phyloP scores from a whole-genome alignment of 2,329 filamentous ascomycete species.

The Phaeophleospora eucalypticola region DNA sequence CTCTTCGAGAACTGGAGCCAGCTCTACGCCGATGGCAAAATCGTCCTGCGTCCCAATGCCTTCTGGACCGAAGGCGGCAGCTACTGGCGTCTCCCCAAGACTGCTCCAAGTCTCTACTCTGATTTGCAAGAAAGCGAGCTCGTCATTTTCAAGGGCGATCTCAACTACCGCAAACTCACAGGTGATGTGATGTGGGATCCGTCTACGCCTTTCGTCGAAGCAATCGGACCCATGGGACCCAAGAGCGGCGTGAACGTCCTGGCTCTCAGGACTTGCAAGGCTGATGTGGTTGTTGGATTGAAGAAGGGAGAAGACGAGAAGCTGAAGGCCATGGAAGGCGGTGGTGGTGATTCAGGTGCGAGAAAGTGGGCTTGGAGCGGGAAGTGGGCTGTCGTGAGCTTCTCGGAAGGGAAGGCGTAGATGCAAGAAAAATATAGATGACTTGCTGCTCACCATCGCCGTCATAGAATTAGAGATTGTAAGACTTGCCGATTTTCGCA shows the following conservation, averaged over 20 bases:
- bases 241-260: slow-evolving; percentile 79
- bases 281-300: slow-evolving; percentile 91
- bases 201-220: slow-evolving; percentile 77
- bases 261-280: slow-evolving; percentile 90
- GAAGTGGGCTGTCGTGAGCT: slow-evolving; percentile 91
- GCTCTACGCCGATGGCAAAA: slow-evolving; percentile 76
- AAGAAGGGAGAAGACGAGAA: slow-evolving; percentile 76
- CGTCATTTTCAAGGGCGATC: slow-evolving; percentile 93
- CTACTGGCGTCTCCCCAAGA: slow-evolving; percentile 78
- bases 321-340: slow-evolving; percentile 62
- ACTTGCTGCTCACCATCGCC: neutral
- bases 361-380: slow-evolving; percentile 93
- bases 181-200: slow-evolving; percentile 86
- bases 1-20: slow-evolving; percentile 77
- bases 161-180: slow-evolving; percentile 93
- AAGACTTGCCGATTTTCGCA: no score
- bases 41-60: slow-evolving; percentile 75
- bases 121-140: slow-evolving; percentile 81
- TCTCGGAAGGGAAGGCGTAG: slow-evolving; percentile 61
- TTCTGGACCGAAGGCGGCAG: slow-evolving; percentile 90
- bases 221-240: slow-evolving; percentile 79
- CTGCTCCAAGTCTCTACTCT: slow-evolving; percentile 63
- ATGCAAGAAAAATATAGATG: neutral
- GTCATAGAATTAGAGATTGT: neutral
- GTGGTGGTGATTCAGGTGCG: slow-evolving; percentile 64